Evolutionary conservation across 805 yeast genomes (phyloP).

Genomic region (Blastobotrys parvus): DNA sequence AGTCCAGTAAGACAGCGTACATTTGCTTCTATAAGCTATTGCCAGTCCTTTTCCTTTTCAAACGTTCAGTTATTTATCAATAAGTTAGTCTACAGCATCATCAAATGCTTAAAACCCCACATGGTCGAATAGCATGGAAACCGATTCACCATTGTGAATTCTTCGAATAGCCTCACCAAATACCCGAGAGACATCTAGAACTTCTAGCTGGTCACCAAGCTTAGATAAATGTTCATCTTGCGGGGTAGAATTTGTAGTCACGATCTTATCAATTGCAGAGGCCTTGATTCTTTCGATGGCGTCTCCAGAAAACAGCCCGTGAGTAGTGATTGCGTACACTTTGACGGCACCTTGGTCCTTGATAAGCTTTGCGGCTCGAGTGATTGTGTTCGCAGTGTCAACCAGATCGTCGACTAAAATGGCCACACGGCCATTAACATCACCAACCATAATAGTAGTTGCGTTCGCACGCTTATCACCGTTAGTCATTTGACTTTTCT

Average conservation of each 20-base stretch:
- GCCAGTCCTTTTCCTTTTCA: no score
- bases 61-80: no score
- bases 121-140: conserved; percentile 82
- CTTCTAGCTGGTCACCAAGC: conserved; percentile 59
- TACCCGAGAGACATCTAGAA: conserved; percentile 78
- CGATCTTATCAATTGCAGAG: conserved; percentile 70
- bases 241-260: conserved; percentile 88
- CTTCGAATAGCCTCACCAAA: conserved; percentile 94
- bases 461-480: conserved; percentile 37
- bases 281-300: conserved; percentile 63
- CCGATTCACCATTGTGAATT: conserved; percentile 95
- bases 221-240: conserved; percentile 51
- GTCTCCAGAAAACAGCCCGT: conserved; percentile 89
- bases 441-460: conserved; percentile 94
- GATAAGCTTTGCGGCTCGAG: conserved; percentile 83
- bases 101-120: conserved; percentile 8
- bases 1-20: no score
- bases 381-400: conserved; percentile 87
- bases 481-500: conserved; percentile 4
- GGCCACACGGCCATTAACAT: conserved; percentile 77
- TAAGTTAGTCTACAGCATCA: no score
- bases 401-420: conserved; percentile 89
- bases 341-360: conserved; percentile 88
- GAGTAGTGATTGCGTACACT: conserved; percentile 84
- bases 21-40: no score